phyloP scores from a whole-genome alignment of 75 land plant species.

The Pinus taeda region DNA sequence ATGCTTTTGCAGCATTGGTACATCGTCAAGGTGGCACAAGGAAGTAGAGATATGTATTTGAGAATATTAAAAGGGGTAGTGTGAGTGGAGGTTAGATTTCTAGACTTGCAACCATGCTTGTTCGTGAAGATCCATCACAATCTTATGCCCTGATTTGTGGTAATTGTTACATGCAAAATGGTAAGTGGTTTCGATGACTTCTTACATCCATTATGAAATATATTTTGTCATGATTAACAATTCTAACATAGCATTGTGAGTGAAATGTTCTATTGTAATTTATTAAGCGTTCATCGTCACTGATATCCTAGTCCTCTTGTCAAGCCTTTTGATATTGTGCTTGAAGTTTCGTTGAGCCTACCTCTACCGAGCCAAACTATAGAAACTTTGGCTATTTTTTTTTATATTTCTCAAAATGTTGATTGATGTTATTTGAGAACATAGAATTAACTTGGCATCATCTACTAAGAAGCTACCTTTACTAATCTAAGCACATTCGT shows the following conservation, averaged over 20 bases:
- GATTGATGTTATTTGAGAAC: not conserved
- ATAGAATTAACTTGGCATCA: not conserved
- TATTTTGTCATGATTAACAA: not conserved
- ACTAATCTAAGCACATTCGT: not conserved
- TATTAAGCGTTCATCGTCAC: not conserved
- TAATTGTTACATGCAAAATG: slow-evolving; percentile 94
- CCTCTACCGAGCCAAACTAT: not conserved
- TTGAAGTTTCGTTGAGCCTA: not conserved
- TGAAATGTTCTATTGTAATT: not conserved
- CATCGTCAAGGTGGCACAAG: slow-evolving; percentile 9
- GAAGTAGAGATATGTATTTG: slow-evolving; percentile 35
- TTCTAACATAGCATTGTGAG: not conserved
- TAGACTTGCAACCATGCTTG: slow-evolving; percentile 91
- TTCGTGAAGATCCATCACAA: slow-evolving; percentile 97
- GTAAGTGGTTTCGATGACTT: slow-evolving; percentile 32
- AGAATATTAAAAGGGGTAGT: slow-evolving; percentile 35
- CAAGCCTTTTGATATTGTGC: not conserved
- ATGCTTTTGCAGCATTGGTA: not conserved
- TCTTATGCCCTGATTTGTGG: slow-evolving; percentile 97
- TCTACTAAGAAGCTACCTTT: not conserved
- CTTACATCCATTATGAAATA: not conserved
- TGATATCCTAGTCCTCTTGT: not conserved
- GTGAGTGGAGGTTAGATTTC: slow-evolving; percentile 82
- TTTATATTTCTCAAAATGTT: not conserved
- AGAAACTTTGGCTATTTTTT: not conserved